Conservation (phyloP, 805 yeast species). For the Candida incommunis region DNA sequence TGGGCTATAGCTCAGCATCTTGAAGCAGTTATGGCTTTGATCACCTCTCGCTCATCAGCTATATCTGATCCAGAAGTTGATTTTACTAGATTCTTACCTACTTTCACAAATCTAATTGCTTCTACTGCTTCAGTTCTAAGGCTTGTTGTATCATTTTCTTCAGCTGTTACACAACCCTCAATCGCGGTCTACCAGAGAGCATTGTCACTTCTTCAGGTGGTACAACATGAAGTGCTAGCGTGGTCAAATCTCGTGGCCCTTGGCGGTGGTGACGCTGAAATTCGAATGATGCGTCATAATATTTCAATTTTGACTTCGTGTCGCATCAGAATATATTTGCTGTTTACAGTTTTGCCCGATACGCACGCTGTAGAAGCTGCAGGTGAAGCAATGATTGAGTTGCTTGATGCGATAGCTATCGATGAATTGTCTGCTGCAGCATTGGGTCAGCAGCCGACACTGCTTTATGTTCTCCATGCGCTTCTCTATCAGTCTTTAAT, state of each 20-base stretch:
- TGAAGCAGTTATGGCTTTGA: not conserved
- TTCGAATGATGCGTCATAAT: not conserved
- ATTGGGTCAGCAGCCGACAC: not conserved
- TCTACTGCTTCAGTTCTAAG: not conserved
- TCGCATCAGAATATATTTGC: not conserved
- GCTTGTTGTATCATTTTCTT: not conserved
- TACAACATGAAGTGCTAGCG: not conserved
- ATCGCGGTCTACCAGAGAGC: not conserved
- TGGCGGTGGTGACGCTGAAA: not conserved
- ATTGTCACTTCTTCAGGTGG: not conserved
- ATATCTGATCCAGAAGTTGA: not conserved
- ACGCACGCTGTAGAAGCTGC: not conserved
- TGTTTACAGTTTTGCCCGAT: not conserved
- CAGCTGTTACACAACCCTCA: not conserved
- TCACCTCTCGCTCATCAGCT: not conserved
- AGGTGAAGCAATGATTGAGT: not conserved
- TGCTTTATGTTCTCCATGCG: not conserved
- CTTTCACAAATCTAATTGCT: not conserved
- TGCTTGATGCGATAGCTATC: not conserved
- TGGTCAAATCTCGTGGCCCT: not conserved
- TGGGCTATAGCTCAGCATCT: not conserved
- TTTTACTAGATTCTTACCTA: not conserved
- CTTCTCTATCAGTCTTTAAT: not conserved
- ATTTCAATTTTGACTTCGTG: not conserved
- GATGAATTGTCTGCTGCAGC: not conserved